A percentile compares a stretch with the other conserved stretches of the same genome.
Evolutionary conservation across 768 basidiomycete species (phyloP).

Genomic region (Auricularia heimuer): DNA sequence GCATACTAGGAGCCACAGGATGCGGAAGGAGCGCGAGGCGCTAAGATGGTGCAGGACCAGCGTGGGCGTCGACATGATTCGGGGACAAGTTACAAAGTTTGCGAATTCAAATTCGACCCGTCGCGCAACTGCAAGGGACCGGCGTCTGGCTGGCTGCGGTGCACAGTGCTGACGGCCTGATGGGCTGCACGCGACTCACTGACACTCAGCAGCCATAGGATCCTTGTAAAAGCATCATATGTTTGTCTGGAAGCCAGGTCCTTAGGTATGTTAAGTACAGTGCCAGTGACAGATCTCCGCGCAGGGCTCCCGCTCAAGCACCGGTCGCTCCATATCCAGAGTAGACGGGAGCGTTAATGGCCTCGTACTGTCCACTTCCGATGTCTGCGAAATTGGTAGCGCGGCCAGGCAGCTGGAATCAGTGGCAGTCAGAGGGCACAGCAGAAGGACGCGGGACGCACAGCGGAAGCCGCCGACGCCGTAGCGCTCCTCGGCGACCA

Average conservation of each 20-base stretch:
- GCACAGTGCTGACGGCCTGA: too few relatives aligned
- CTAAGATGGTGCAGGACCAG: constrained; percentile 12
- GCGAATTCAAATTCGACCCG: too few relatives aligned
- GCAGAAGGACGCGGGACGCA: constrained; percentile 29
- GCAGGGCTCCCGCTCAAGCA: background rate
- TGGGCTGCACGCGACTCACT: too few relatives aligned
- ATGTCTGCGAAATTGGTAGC: constrained; percentile 18
- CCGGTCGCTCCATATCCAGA: constrained; percentile 24
- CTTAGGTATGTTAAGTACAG: too few relatives aligned
- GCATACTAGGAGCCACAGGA: constrained; percentile 19
- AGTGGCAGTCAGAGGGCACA: background rate
- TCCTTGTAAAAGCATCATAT: too few relatives aligned
- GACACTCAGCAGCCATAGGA: too few relatives aligned
- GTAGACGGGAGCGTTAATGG: constrained; percentile 12
- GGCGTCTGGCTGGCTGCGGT: too few relatives aligned
- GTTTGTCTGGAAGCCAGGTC: too few relatives aligned
- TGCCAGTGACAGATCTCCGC: too few relatives aligned
- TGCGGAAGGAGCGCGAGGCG: constrained; percentile 18
- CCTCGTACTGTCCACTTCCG: constrained; percentile 30
- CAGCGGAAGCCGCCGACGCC: constrained; percentile 69
- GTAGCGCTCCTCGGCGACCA: constrained; percentile 76
- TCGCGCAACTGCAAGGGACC: too few relatives aligned
- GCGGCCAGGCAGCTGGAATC: background rate
- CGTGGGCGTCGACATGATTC: background rate
- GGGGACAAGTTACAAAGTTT: background rate